A percentile compares a stretch with the other conserved stretches of the same genome.
Conservation (phyloP, 2,329 filamentous ascomycete species). For the Zymoseptoria crescenta region DNA sequence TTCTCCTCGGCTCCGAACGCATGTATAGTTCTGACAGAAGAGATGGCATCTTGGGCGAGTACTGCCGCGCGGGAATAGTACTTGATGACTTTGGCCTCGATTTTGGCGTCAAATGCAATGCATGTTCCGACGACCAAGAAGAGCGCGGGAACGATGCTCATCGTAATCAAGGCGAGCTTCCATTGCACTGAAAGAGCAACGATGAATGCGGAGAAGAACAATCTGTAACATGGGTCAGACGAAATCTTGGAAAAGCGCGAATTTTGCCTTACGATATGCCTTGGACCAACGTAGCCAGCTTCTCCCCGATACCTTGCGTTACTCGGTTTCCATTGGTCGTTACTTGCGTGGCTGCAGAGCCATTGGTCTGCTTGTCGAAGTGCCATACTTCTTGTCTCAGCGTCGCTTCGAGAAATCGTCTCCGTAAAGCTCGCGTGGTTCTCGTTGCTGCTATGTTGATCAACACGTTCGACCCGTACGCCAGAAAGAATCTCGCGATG, state of each 20-base stretch:
- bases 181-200: constrained; percentile 36
- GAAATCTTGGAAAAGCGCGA: not conserved
- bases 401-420: constrained; percentile 56
- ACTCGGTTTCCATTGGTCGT: constrained; percentile 30
- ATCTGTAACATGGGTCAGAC: not conserved
- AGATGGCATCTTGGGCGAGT: constrained; percentile 45
- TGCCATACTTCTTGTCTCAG: constrained; percentile 60
- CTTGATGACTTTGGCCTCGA: constrained; percentile 29
- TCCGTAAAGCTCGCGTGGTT: constrained; percentile 44
- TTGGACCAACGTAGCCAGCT: constrained; percentile 29
- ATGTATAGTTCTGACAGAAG: constrained; percentile 43
- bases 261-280: constrained; percentile 19
- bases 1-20: constrained; percentile 42
- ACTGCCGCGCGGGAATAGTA: constrained; percentile 39
- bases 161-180: constrained; percentile 40
- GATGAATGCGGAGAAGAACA: constrained; percentile 35
- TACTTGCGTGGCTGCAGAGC: constrained; percentile 32
- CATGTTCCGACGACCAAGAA: constrained; percentile 26
- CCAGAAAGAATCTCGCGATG: constrained; percentile 55
- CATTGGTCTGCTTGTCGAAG: constrained; percentile 52
- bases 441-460: constrained; percentile 46
- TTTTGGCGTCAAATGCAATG: constrained; percentile 30
- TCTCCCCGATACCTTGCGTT: constrained; percentile 36
- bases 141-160: constrained; percentile 43
- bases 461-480: constrained; percentile 44